Base-by-base conservation (phyloP, 306 rosid species). In the Cercis canadensis region DNA sequence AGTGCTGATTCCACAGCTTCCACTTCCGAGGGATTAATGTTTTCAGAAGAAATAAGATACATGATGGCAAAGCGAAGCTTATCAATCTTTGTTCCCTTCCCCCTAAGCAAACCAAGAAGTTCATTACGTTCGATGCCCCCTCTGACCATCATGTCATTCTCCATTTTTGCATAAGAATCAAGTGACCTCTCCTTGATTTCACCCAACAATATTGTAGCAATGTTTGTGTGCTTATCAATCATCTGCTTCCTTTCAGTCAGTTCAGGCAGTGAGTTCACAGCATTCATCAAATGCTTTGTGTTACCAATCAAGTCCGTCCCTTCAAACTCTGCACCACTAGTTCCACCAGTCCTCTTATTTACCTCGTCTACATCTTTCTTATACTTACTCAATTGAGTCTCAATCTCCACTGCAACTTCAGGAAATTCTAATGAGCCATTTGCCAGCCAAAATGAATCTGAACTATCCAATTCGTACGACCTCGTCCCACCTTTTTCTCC, bases 281-380 rank as follows among this genome's bases (percentile, higher is more conserved):
- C 98, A 79, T 84, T 94, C 97, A 94, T 89, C 90, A 94, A 86
- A 87, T 91, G 96, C 81, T 89, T 86, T 0, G 99, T 94, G 86
- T 91, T 94, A 39, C 99, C 99, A 43, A 91, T 86, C 90, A 94
- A 62, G 83, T 94, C 95, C 24, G 96, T 81, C 64, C 97, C 99
- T 43, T 89, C 96, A 81, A 87, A 90, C 78, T 94, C 98, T 0
- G 97, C 82, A 2, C 92, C 97, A 19, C 82, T 89, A 67, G 75
- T 82, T 39, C 99, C 99, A 4, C 89, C 95, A 9, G 99, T 94
- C 68, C 92, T 84, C 79, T 87, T 86, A 76, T 94, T 94, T 60
- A 94, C 99, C 83, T 94, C 99, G 72, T 94, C 99, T 65, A 94
- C 96, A 67, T 94, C 99, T 74, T 58, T 94, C 83, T 94, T 94